Percentiles rank a stretch among this genome's conserved stretches.
phyloP scores from a whole-genome alignment of 108 stramenopile genomes.

The Nannochloropsis granulata region DNA sequence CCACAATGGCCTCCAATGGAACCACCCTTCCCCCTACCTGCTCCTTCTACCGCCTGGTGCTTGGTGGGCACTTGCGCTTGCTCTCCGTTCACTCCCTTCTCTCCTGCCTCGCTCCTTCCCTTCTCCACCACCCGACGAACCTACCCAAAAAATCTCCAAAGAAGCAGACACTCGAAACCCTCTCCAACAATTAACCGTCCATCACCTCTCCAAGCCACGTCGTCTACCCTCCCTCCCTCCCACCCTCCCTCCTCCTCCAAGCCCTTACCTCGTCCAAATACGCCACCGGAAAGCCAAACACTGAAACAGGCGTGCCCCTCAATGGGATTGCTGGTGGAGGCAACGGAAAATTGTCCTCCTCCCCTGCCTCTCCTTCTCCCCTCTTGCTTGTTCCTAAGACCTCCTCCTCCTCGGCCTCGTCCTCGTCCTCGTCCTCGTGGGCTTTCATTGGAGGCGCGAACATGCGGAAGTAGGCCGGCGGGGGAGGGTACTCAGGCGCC shows the following conservation, averaged over 20 bases:
- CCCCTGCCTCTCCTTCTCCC: background rate
- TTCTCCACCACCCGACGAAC: no score
- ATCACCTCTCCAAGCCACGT: no score
- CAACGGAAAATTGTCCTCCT: background rate
- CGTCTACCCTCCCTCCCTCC: background rate
- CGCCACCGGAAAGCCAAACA: background rate
- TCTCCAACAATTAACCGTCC: no score
- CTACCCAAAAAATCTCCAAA: no score
- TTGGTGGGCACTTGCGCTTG: no score
- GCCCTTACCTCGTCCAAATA: background rate
- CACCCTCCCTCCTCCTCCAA: background rate
- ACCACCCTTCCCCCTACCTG: no score
- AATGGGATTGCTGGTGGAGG: background rate
- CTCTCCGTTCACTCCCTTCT: no score
- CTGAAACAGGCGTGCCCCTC: background rate
- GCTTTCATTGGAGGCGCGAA: background rate
- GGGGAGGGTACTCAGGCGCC: background rate
- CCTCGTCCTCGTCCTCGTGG: background rate
- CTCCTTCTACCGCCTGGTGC: no score
- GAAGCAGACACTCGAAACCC: no score
- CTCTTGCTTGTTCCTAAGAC: background rate
- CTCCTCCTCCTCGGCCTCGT: background rate
- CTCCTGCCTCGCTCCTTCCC: no score
- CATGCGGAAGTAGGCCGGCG: background rate
- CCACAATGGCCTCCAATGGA: no score